Evolutionary conservation across 441 rosid genomes (phyloP), one percentile per base, ranked within the genome.

Genomic region (Populus hybrid): DNA sequence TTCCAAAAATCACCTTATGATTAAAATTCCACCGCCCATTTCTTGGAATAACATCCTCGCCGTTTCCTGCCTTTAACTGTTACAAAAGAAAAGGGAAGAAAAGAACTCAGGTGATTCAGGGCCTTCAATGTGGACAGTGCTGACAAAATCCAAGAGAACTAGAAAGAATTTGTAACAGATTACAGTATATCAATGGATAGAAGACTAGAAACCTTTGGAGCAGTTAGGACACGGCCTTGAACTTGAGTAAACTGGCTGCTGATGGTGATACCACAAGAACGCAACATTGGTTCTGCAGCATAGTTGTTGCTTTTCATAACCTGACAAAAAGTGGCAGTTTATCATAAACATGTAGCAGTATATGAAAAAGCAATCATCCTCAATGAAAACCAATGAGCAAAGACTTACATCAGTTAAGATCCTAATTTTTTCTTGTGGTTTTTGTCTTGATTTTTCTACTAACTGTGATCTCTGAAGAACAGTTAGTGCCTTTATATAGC

Each of bases 1-100:
- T 74, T 34, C 34, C 6, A 46, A 77, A 69, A 3, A 14, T 26
- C 71, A 91, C 97, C 94, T 91, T 91, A 36, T 89, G 78, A 81
- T 86, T 92, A 76, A 92, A 90, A 76, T 85, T 92, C 94, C 97
- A 91, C 5, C 94, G 89, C 30, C 94, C 96, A 66, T 89, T 91
- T 77, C 90, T 81, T 0, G 95, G 94, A 63, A 83, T 78, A 11
- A 85, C 65, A 74, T 91, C 94, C 24, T 85, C 91, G 21, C 93
- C 95, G 4, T 89, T 84, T 59, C 95, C 94, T n/a, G 82, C 86
- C 84, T 88, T 92, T 79, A 92, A 81, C 97, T 92, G 87, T 73
- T 66, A 75, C 71, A n/a, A 76, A 77, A 73, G 76, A 78, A 72
- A 71, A 74, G 76, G 75, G 65, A 68, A 16, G 34, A 14, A 7